These are phyloP conservation scores for Nitzschia sp. DNA, from an alignment of 108 stramenopile genomes.

Conservation along the genomic window DNA sequence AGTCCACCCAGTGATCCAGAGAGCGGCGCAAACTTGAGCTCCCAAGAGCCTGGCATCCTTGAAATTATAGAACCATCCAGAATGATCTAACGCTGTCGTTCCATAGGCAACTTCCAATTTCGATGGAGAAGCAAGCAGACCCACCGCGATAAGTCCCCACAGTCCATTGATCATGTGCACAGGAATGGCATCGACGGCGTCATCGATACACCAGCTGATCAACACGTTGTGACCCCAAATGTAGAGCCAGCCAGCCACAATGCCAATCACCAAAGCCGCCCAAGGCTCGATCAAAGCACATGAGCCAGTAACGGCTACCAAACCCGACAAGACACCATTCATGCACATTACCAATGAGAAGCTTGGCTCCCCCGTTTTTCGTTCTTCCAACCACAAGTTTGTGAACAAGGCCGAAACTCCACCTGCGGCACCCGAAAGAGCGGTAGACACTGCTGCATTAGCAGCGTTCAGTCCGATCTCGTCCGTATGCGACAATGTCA, in stretches of 20 bases:
- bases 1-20: constrained; percentile 83
- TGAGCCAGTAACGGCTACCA: constrained; percentile 82
- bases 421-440: constrained; percentile 67
- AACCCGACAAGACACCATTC: constrained; percentile 74
- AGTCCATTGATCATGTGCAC: constrained; percentile 85
- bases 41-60: constrained; percentile 54
- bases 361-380: constrained; percentile 56
- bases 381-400: constrained; percentile 50
- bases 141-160: constrained; percentile 88
- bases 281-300: constrained; percentile 80
- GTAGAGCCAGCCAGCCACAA: constrained; percentile 82
- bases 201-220: constrained; percentile 75
- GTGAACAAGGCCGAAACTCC: constrained; percentile 61
- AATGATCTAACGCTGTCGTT: constrained; percentile 18
- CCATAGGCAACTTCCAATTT: constrained; percentile 39
- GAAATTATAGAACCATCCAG: constrained; percentile 70
- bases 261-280: constrained; percentile 85
- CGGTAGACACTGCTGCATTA: constrained; percentile 79
- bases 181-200: constrained; percentile 93
- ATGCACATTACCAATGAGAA: constrained; percentile 66
- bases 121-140: constrained; percentile 67
- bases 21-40: constrained; percentile 59
- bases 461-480: constrained; percentile 50
- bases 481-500: constrained; percentile 39
- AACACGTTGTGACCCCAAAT: constrained; percentile 53